Conservation (phyloP, 1,284 basidiomycete species). For the Thecaphora thlaspeos region DNA sequence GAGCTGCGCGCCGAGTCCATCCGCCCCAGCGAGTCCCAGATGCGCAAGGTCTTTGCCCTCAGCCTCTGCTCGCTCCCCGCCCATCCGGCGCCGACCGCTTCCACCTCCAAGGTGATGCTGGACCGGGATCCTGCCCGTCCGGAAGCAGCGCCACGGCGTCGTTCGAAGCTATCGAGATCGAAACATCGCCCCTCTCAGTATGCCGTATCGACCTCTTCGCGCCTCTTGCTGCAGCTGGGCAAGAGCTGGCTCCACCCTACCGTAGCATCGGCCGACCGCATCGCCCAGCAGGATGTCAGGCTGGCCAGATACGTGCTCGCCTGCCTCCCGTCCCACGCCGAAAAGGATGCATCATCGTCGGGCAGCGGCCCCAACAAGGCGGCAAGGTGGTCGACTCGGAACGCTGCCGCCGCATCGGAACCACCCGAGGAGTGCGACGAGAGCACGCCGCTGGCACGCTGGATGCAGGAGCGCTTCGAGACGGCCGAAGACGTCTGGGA, state of each 20-base stretch:
- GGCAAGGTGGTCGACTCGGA: too few relatives aligned
- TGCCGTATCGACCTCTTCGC: not conserved
- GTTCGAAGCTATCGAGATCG: not conserved
- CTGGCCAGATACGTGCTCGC: too few relatives aligned
- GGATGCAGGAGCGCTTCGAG: constrained; percentile 11
- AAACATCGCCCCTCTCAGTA: not conserved
- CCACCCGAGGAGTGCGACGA: too few relatives aligned
- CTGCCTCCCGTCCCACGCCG: too few relatives aligned
- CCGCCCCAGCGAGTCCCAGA: constrained; percentile 3
- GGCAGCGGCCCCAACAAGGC: too few relatives aligned
- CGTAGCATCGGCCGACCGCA: not conserved
- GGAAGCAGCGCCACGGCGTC: not conserved
- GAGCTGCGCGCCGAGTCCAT: constrained; percentile 13
- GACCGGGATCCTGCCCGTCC: constrained; percentile 3
- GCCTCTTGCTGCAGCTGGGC: not conserved
- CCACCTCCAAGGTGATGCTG: constrained; percentile 23
- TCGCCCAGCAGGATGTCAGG: too few relatives aligned
- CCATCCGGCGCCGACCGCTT: constrained; percentile 5
- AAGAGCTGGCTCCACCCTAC: not conserved
- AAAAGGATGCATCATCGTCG: too few relatives aligned
- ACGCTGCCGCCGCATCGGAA: too few relatives aligned
- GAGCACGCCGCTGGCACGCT: constrained; percentile 6
- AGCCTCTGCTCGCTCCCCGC: constrained; percentile 27
- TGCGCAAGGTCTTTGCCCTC: constrained; percentile 27
- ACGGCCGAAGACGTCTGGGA: constrained; percentile 27